These are phyloP conservation scores for Wallacemonas sp. DNA, from an alignment of 208 protist genomes.

Conservation along the genomic window DNA sequence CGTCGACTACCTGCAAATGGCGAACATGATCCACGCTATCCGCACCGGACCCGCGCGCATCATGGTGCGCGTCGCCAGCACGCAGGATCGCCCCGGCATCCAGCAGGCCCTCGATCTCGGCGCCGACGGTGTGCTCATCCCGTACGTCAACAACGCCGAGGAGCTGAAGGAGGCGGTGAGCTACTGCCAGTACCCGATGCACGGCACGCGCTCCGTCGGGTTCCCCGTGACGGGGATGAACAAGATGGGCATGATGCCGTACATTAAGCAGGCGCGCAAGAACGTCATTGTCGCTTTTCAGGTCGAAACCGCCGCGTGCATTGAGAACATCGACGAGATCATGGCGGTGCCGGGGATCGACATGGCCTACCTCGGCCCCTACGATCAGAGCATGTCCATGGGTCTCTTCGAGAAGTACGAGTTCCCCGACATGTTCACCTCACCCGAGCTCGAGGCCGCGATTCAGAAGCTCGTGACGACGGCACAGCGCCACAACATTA, in stretches of 20 bases:
- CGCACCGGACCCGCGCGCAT: constrained; percentile 27
- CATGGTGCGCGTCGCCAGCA: constrained; percentile 47
- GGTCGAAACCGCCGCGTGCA: constrained; percentile 41
- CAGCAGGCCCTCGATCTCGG: constrained; percentile 45
- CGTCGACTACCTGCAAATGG: constrained; percentile 21
- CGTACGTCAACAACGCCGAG: constrained; percentile 40
- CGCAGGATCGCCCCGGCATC: constrained; percentile 40
- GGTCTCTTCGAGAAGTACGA: constrained; percentile 41
- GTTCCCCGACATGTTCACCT: constrained; percentile 23
- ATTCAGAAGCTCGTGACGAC: constrained; percentile 22
- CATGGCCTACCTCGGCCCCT: constrained; percentile 43
- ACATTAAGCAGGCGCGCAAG: constrained; percentile 26
- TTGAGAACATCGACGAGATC: constrained; percentile 41
- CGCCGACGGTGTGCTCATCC: constrained; percentile 47
- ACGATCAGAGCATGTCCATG: constrained; percentile 44
- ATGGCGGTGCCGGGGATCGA: constrained; percentile 43
- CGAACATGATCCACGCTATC: constrained; percentile 35
- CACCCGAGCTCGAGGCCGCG: constrained; percentile 21
- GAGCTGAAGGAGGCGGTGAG: constrained; percentile 39
- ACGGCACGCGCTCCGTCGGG: constrained; percentile 36
- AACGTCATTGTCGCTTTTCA: constrained; percentile 47
- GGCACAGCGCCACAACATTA: constrained; percentile 27
- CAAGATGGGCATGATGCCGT: constrained; percentile 23
- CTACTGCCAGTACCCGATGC: constrained; percentile 40
- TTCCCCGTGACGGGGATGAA: constrained; percentile 30